Evolutionary conservation across 345 rosid genomes (phyloP), one percentile per base, ranked within the genome.

Genomic region (Acer saccharum): DNA sequence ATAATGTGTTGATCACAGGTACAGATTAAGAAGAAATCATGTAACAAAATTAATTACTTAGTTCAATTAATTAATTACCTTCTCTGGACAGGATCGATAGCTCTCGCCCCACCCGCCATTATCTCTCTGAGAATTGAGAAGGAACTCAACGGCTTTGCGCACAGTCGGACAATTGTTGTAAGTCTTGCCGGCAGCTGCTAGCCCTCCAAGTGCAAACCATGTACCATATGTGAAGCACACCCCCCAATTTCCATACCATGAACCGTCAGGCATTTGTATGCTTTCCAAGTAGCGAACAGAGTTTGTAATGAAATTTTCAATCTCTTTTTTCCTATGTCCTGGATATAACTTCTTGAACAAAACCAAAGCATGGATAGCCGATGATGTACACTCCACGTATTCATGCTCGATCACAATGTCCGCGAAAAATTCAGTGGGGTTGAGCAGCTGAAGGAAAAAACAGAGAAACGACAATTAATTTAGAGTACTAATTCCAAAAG

Each of bases 21-120:
- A 6, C 46, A 9, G 46, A 14, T 58, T 58, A n/a, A 11, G 14
- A 32, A 32, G 35, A 32, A 32, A 32, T 32, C 35, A 32, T 32
- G 35, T 9, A 18, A 13, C 25, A 29, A 14, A 18, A 16, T 4
- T 57, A 54, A 18, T 20, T 20, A 6, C 6, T 32, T 32, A 32
- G 39, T 32, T 27, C 2, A 27, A 27, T 27, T 27, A 17, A n/a
- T 2, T 23, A 18, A 6, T 35, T 77, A 86, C 91, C 87, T 87
- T 84, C 14, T 84, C 62, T 12, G 90, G 89, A 54, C 90, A 87
- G 12, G 91, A 87, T 6, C 71, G 81, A 72, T 77, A 87, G 70
- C 90, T 90, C 81, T 90, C 94, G 41, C 91, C 92, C 94, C 92
- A 90, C 4, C 92, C 90, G 0, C 94, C 94, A 35, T 84, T 69